These are phyloP conservation scores for Debaryomyces maramus DNA, from an alignment of 805 yeast species.

Conservation along the genomic window DNA sequence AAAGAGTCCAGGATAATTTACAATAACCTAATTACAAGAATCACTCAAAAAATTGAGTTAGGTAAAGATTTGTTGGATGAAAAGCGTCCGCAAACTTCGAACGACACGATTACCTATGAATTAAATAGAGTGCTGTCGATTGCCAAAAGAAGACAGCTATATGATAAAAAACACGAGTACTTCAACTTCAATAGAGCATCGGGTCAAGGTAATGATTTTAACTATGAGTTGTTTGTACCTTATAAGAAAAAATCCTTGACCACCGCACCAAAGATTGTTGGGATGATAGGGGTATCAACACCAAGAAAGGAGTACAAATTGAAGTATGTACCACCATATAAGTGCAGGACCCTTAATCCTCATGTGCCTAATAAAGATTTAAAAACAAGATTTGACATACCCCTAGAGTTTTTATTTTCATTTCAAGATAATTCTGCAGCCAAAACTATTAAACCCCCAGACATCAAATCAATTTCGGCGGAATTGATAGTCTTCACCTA, in stretches of 20 bases:
- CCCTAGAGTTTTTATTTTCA: conserved; percentile 31
- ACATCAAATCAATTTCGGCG: conserved; percentile 29
- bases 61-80: conserved; percentile 19
- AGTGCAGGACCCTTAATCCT: conserved; percentile 16
- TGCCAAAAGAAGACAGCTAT: conserved; percentile 32
- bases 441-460: conserved; percentile 21
- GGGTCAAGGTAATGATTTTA: conserved; percentile 20
- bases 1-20: conserved; percentile 8
- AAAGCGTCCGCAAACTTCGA: conserved; percentile 9
- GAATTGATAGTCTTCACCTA: conserved; percentile 40
- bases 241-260: conserved; percentile 36
- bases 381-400: conserved; percentile 24
- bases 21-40: conserved; percentile 35
- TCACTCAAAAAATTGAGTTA: conserved; percentile 26
- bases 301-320: conserved; percentile 30
- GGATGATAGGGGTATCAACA: conserved; percentile 35
- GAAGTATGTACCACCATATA: conserved; percentile 33
- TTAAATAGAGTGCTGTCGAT: conserved; percentile 16
- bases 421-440: conserved; percentile 13
- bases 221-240: conserved; percentile 33
- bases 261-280: conserved; percentile 29
- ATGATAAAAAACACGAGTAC: conserved; percentile 23
- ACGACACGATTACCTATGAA: conserved; percentile 15
- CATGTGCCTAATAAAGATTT: conserved; percentile 6
- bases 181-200: conserved; percentile 12